phyloP scores from a whole-genome alignment of 1,139 yeast genomes.

The Yamadazyma epiphylla region DNA sequence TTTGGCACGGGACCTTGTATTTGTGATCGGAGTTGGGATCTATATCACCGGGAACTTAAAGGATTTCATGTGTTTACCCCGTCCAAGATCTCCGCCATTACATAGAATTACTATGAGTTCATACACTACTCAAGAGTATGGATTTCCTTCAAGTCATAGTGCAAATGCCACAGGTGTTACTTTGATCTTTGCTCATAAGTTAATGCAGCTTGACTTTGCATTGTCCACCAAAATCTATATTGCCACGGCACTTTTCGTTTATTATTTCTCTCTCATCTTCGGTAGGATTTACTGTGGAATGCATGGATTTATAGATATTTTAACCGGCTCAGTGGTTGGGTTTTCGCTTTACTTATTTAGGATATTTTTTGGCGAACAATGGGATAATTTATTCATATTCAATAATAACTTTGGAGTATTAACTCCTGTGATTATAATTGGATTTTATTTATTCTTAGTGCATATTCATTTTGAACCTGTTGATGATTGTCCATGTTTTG shows the following conservation, averaged over 20 bases:
- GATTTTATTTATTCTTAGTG: constrained; percentile 46
- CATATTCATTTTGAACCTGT: constrained; percentile 81
- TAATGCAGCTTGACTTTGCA: constrained; percentile 8
- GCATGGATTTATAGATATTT: constrained; percentile 88
- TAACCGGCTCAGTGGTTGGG: constrained; percentile 67
- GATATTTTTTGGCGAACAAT: constrained; percentile 24
- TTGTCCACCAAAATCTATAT: constrained; percentile 2
- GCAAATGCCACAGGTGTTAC: constrained; percentile 89
- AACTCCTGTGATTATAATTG: constrained; percentile 36
- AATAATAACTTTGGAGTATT: constrained; percentile 20
- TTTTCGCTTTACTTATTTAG: constrained; percentile 41
- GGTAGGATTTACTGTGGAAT: constrained; percentile 95
- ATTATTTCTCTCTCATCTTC: constrained; percentile 62
- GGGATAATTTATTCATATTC: constrained; percentile 37
- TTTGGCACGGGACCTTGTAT: constrained; percentile 66
- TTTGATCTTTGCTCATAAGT: constrained; percentile 31
- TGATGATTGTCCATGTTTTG: constrained; percentile 95
- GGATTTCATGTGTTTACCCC: constrained; percentile 83
- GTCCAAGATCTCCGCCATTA: constrained; percentile 91
- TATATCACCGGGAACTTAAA: constrained; percentile 74
- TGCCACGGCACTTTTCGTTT: constrained; percentile 19
- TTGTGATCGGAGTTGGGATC: constrained; percentile 81
- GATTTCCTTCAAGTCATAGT: constrained; percentile 90
- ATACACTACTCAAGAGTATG: constrained; percentile 89
- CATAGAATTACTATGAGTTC: constrained; percentile 86